A percentile compares a stretch with the other conserved stretches of the same genome.
These are phyloP conservation scores for Pleomassaria siparia DNA, from an alignment of 2,329 filamentous ascomycete genomes.

Conservation along the genomic window DNA sequence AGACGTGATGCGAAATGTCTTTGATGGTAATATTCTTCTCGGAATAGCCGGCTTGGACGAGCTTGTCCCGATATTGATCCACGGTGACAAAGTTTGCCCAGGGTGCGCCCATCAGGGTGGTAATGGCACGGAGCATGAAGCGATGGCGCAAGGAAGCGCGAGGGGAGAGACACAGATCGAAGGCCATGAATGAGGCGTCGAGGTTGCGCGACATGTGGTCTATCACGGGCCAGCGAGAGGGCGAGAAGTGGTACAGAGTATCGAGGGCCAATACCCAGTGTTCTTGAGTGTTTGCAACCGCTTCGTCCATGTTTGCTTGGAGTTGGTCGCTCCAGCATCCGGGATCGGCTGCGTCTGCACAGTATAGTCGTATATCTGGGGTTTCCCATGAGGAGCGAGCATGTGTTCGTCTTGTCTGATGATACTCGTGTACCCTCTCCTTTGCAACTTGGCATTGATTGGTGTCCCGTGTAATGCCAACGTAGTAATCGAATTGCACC, in stretches of 20 bases:
- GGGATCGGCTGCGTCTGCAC: constrained; percentile 54
- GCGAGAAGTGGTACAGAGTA: constrained; percentile 59
- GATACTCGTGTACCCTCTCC: constrained; percentile 14
- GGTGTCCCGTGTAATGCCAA: constrained; percentile 56
- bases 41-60: constrained; percentile 54
- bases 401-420: not conserved
- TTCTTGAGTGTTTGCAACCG: constrained; percentile 21
- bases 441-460: constrained; percentile 47
- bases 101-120: constrained; percentile 53
- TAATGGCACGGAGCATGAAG: constrained; percentile 46
- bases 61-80: constrained; percentile 48
- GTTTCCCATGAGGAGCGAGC: not conserved
- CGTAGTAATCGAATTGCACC: constrained; percentile 40
- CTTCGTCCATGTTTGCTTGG: constrained; percentile 8
- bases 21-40: constrained; percentile 44
- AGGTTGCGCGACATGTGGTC: constrained; percentile 45
- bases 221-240: constrained; percentile 53
- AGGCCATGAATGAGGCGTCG: constrained; percentile 56
- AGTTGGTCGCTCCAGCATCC: constrained; percentile 44
- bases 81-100: constrained; percentile 53
- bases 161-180: constrained; percentile 52
- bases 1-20: constrained; percentile 58
- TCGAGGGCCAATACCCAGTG: constrained; percentile 60
- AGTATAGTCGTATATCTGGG: constrained; percentile 45
- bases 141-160: constrained; percentile 17